Evolutionary conservation across 148 eudicot genomes (phyloP), one percentile per base, ranked within the genome.

Genomic region (Beta vulgaris): DNA sequence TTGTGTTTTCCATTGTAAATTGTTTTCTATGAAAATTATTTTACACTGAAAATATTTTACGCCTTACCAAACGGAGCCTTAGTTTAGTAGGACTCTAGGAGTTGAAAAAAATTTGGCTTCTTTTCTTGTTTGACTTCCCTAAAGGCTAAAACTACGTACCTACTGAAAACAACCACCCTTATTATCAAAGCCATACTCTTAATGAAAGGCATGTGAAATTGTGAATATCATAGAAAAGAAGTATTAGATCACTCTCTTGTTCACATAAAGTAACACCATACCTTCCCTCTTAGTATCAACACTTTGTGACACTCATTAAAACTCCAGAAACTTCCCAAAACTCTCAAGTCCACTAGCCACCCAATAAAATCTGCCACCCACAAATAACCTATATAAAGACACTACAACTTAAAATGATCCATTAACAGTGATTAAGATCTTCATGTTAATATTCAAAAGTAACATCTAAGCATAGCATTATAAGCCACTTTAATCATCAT

Each of bases 191-290:
- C 76, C 62, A 44, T 76, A 80, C 76, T 72, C 73, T 75, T 72
- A 80, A 73, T 61, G 62, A 78, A 69, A 62, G 59, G 48, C 90
- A 82, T 82, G 90, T 87, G 89, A 87, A 53, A 87, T 80, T 82
- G 90, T 87, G 89, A 87, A 53, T 63, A 68, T 23, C 6, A 31
- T 28, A 61, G 37, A 57, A 3, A 63, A 55, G 43, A 66, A 34
- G 63, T 23, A 26, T 31, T 54, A 14, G 51, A 73, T 55, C 77
- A 72, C 58, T 73, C 73, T 34, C 73, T 43, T 51, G 43, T 69
- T 78, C 85, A 78, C 68, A 21, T 78, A 71, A 71, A 76, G 79
- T 40, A 32, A 39, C 69, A 76, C 66, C 67, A 32, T 10, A 51
- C 69, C 28, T 43, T 10, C 58, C 69, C 28, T 43, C 54, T 23